phyloP scores from a whole-genome alignment of 768 basidiomycete genomes.

The Agaricus sinodeliciosus region DNA sequence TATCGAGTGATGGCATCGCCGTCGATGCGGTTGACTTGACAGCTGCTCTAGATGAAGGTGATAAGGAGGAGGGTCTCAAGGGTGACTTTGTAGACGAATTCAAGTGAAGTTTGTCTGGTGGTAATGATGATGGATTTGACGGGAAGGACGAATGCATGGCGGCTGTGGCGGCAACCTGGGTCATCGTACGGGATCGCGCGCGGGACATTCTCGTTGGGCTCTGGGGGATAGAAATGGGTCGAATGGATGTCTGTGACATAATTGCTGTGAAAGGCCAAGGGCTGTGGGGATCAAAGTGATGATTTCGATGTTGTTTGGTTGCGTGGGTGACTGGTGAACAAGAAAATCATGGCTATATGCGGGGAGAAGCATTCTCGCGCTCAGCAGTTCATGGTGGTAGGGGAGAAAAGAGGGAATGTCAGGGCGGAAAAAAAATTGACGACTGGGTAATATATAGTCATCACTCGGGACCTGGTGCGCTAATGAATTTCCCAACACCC shows the following conservation, averaged over 20 bases:
- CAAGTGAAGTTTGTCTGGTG: too few species aligned
- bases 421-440: not conserved
- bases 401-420: not conserved
- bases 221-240: not conserved
- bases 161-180: not conserved
- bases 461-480: conserved; percentile 10
- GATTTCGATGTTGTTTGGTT: too few species aligned
- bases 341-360: conserved; percentile 4
- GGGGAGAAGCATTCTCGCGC: not conserved
- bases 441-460: conserved; percentile 2
- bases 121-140: not conserved
- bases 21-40: conserved; percentile 6
- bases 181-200: not conserved
- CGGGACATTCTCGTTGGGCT: not conserved
- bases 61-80: not conserved
- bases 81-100: not conserved
- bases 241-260: not conserved
- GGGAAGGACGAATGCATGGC: not conserved
- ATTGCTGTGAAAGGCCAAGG: not conserved
- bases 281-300: not conserved
- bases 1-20: conserved; percentile 2
- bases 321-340: not conserved
- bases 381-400: conserved; percentile 5
- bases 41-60: not conserved
- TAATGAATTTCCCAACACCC: not conserved